Evolutionary conservation across 208 protist species (phyloP).

Genomic region (Acanthamoeba royreba): DNA sequence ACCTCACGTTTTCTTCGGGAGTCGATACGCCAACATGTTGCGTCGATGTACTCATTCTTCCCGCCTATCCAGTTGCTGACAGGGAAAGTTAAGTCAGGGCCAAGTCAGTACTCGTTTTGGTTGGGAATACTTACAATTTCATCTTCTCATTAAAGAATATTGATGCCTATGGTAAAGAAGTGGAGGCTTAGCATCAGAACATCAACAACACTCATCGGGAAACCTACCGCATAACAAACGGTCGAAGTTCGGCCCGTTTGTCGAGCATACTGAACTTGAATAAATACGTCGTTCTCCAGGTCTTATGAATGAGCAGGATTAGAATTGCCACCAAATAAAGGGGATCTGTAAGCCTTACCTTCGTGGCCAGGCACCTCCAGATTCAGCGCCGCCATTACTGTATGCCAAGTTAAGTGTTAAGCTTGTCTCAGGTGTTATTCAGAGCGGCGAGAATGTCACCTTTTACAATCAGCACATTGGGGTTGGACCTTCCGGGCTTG

Average conservation of each 20-base stretch:
- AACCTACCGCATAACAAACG: neutral
- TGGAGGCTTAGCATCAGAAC: neutral
- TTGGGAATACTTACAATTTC: neutral
- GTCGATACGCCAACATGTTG: neutral
- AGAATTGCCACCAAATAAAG: neutral
- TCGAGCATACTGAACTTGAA: neutral
- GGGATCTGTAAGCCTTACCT: neutral
- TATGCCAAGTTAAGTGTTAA: neutral
- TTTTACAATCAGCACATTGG: neutral
- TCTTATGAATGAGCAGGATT: neutral
- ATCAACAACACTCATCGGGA: neutral
- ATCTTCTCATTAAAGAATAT: neutral
- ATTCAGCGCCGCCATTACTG: neutral
- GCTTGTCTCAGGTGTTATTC: neutral
- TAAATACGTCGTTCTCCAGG: neutral
- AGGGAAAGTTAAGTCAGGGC: neutral
- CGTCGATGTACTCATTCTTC: neutral
- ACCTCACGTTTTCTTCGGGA: neutral
- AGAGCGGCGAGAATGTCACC: neutral
- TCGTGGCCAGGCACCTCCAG: neutral
- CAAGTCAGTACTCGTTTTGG: neutral
- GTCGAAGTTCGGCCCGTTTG: neutral
- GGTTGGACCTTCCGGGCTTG: neutral
- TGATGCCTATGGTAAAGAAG: neutral
- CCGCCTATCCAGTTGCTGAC: neutral